phyloP scores from a whole-genome alignment of 805 yeast genomes.

The Lipomyces japonicus region DNA sequence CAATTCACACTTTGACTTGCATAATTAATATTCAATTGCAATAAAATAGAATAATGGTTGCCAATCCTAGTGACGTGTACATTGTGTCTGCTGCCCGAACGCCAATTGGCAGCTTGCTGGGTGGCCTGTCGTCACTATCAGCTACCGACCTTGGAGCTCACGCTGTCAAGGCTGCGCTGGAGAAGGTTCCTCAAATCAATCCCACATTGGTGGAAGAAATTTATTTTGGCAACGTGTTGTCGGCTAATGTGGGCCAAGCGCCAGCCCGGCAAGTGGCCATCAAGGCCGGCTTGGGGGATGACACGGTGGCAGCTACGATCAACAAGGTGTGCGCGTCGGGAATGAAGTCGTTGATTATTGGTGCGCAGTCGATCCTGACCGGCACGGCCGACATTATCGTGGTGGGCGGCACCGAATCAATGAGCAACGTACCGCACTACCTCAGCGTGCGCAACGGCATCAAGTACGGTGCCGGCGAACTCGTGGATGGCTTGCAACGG shows the following conservation, averaged over 20 bases:
- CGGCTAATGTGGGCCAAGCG: slow-evolving; percentile 90
- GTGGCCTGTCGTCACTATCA: slow-evolving; percentile 66
- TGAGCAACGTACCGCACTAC: slow-evolving; percentile 92
- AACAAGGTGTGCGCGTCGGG: slow-evolving; percentile 98
- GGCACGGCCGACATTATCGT: slow-evolving; percentile 65
- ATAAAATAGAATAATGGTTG: too few relatives aligned
- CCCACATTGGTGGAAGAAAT: slow-evolving; percentile 81
- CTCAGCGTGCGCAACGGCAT: slow-evolving; percentile 78
- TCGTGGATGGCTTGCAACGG: slow-evolving; percentile 85
- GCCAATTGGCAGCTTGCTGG: slow-evolving; percentile 93
- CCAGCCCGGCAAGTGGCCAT: slow-evolving; percentile 96
- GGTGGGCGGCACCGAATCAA: slow-evolving; percentile 95
- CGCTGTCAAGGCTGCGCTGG: slow-evolving; percentile 79
- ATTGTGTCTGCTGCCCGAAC: slow-evolving; percentile 91
- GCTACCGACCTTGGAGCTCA: slow-evolving; percentile 87
- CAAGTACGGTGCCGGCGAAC: slow-evolving; percentile 74
- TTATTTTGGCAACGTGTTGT: slow-evolving; percentile 84
- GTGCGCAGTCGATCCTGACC: slow-evolving; percentile 77
- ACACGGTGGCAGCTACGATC: slow-evolving; percentile 79
- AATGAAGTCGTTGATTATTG: slow-evolving; percentile 80
- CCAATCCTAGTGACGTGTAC: slow-evolving; percentile 64
- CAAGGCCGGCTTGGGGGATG: slow-evolving; percentile 76
- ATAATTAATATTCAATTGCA: too few relatives aligned
- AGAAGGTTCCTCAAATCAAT: slow-evolving; percentile 78
- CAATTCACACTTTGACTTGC: too few relatives aligned